Evolutionary conservation across 768 basidiomycete genomes (phyloP), one percentile per base, ranked within the genome.

Genomic region (Kwoniella sp.): DNA sequence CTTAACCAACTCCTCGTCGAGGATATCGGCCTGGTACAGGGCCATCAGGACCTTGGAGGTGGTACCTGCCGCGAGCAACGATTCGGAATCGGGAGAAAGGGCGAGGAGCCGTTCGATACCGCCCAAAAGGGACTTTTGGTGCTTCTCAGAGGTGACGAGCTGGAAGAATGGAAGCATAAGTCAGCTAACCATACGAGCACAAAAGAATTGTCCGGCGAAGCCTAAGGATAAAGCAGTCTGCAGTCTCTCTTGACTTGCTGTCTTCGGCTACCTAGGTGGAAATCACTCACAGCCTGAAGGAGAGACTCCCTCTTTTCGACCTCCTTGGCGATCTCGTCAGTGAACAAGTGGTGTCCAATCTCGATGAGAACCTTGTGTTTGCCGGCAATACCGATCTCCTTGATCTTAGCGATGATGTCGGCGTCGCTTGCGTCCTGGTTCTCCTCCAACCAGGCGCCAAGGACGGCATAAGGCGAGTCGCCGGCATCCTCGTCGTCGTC

Each of bases 31-130:
- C 81, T 98, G 93, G 81, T 97, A 99, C 73, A 96, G 86, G 13
- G 82, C 86, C 94, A 98, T 97, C 66, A 99, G 85, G 70, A 96
- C 87, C 81, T 95, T 95, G 20, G 94, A 93, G 12, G 96, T 87
- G 4, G 84, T 73, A 8, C 76, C 73, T 28, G 79, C 74, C 22
- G 78, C 74, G 30, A 76, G 66, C 4, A 79, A 61, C 45, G 92
- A 84, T 17, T 90, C 88, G 7, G 91, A 90, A 70, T 91, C 82
- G 22, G 85, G 81, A 63, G 92, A 82, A 15, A 66, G 55, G 55
- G 92, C 95, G 56, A 90, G 87, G 61, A 88, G 84, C 20, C 91
- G 90, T 79, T 99, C 96, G 55, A 98, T 83, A 58, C 96, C 96
- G 28, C 96, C 96, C 7, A 98, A 85, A 30, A 99, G 83, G 0